Conservation (phyloP, 371 early-diverging fungal species). For the Fennellomyces sp. region DNA sequence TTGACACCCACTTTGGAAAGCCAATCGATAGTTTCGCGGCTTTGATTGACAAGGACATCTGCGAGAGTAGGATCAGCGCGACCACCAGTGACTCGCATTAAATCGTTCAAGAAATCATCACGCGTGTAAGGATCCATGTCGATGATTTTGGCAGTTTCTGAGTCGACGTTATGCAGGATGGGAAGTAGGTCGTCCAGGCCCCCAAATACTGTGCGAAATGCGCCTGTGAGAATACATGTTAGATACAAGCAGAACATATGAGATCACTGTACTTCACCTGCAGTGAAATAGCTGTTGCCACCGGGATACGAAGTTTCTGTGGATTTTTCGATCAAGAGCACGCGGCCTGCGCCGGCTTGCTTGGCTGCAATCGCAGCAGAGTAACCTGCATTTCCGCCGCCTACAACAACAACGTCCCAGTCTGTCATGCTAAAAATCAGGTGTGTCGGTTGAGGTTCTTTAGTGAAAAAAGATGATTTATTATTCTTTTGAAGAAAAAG, state of each 20-base stretch:
- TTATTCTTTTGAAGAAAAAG: neutral
- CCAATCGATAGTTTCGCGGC: conserved; percentile 17
- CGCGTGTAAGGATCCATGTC: conserved; percentile 24
- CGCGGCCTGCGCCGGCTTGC: conserved; percentile 18
- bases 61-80: conserved; percentile 19
- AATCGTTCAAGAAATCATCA: conserved; percentile 13
- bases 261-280: conserved; percentile 1
- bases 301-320: conserved; percentile 13
- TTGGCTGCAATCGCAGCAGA: conserved; percentile 22
- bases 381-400: conserved; percentile 23
- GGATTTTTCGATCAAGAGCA: conserved; percentile 22
- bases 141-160: conserved; percentile 12
- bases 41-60: conserved; percentile 7
- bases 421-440: neutral
- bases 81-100: conserved; percentile 20
- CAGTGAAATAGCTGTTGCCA: conserved; percentile 22
- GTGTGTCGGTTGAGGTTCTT: neutral
- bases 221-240: conserved; percentile 10
- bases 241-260: neutral
- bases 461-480: no score
- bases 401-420: conserved; percentile 18
- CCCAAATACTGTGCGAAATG: conserved; percentile 18
- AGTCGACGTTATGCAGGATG: conserved; percentile 15
- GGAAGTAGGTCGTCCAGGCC: conserved; percentile 21
- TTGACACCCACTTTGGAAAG: conserved; percentile 13